Evolutionary conservation across 2,329 filamentous ascomycete species (phyloP).

Genomic region (Pleoardoris graminearum): DNA sequence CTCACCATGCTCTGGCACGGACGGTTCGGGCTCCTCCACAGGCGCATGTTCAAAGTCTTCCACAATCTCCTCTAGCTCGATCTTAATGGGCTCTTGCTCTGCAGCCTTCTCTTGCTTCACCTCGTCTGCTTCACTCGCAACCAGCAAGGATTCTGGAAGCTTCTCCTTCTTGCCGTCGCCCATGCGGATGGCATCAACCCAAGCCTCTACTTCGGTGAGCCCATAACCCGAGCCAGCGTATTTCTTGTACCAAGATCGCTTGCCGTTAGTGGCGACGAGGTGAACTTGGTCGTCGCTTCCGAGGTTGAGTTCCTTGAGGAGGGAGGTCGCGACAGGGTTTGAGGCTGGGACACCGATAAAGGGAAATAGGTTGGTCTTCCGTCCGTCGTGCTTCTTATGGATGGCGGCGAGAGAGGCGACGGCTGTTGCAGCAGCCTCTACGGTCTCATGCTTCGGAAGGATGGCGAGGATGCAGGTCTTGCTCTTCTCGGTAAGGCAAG

Average conservation of each 20-base stretch:
- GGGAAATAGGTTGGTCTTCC: conserved; percentile 74
- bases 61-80: conserved; percentile 36
- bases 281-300: conserved; percentile 59
- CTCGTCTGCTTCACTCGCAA: conserved; percentile 24
- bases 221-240: conserved; percentile 65
- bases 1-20: conserved; percentile 28
- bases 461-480: conserved; percentile 78
- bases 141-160: conserved; percentile 57
- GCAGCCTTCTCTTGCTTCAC: conserved; percentile 26
- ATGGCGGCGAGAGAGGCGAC: conserved; percentile 71
- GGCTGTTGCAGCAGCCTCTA: conserved; percentile 50
- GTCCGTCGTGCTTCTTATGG: conserved; percentile 71
- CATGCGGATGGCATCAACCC: conserved; percentile 90
- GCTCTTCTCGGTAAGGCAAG: conserved; percentile 76
- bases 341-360: conserved; percentile 73
- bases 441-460: conserved; percentile 47
- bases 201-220: conserved; percentile 69
- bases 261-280: conserved; percentile 81
- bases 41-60: conserved; percentile 17
- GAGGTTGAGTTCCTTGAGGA: conserved; percentile 68
- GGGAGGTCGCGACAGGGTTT: conserved; percentile 58
- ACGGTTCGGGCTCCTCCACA: neutral
- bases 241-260: conserved; percentile 82
- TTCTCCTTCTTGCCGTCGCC: conserved; percentile 81
- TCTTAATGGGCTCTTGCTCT: conserved; percentile 37